phyloP scores from a whole-genome alignment of 176 grass and related monocot genomes.

The Avena sativa region DNA sequence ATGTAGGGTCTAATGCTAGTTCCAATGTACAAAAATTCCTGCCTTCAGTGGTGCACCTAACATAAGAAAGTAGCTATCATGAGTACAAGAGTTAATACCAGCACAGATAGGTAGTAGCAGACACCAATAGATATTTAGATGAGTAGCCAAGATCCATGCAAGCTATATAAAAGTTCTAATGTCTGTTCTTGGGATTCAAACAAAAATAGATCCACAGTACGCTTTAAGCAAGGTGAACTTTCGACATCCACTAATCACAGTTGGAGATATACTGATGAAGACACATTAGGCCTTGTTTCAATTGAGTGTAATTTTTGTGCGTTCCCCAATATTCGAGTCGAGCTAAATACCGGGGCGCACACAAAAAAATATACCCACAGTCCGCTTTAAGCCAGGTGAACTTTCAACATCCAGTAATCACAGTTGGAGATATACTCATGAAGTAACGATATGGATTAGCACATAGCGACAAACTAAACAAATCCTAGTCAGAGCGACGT shows the following conservation, averaged over 20 bases:
- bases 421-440: not conserved
- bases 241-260: not conserved
- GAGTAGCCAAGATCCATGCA: too few species aligned
- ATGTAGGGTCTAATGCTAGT: slow-evolving; percentile 33
- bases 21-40: not conserved
- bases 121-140: not conserved
- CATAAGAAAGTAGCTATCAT: slow-evolving; percentile 6
- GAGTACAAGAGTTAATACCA: not conserved
- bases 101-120: not conserved
- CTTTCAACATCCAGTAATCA: not conserved
- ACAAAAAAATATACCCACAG: too few species aligned
- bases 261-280: not conserved
- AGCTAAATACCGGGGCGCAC: too few species aligned
- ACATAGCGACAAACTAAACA: slow-evolving; percentile 1
- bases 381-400: not conserved
- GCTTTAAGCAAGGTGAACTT: not conserved
- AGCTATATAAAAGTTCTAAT: not conserved
- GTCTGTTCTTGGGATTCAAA: not conserved
- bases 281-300: not conserved
- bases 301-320: too few species aligned
- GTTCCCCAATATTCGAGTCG: too few species aligned
- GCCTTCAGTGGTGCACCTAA: slow-evolving; percentile 24
- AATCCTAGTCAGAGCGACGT: not conserved
- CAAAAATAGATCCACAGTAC: too few species aligned
- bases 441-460: not conserved